A percentile compares a stretch with the other conserved stretches of the same genome.
These are phyloP conservation scores for Tetradesmus lagerheimii DNA, from an alignment of 139 green algal species.

Conservation along the genomic window DNA sequence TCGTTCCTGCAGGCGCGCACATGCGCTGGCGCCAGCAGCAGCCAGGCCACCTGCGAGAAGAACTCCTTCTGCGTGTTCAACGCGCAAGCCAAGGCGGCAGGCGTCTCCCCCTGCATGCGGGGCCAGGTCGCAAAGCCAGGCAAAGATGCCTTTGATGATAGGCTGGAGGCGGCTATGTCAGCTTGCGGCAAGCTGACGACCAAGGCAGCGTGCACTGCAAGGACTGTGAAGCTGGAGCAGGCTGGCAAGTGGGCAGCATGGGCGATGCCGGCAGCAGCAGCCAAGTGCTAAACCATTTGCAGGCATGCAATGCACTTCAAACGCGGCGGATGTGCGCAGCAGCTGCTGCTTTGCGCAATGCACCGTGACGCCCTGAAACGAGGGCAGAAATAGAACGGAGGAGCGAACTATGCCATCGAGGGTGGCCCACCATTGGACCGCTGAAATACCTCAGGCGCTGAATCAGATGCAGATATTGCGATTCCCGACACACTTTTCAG, in stretches of 20 bases:
- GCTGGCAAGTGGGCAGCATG: constrained; percentile 31
- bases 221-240: constrained; percentile 20
- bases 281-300: background rate
- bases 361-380: background rate
- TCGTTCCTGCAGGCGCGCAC: background rate
- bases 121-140: constrained; percentile 2
- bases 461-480: too few relatives aligned
- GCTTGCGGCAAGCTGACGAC: constrained; percentile 14
- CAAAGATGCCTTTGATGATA: constrained; percentile 22
- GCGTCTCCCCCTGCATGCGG: background rate
- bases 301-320: background rate
- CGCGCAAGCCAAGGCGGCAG: background rate
- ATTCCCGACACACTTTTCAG: too few relatives aligned
- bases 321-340: background rate
- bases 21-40: background rate
- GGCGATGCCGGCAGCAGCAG: background rate
- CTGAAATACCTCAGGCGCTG: too few relatives aligned
- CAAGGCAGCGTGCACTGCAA: background rate
- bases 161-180: background rate
- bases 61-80: constrained; percentile 27
- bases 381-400: background rate
- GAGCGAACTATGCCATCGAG: too few relatives aligned
- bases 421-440: too few relatives aligned
- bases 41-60: constrained; percentile 25
- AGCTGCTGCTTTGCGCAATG: background rate